Evolutionary conservation across 2,329 filamentous ascomycete genomes (phyloP).

Genomic region (Botrytis fabae): DNA sequence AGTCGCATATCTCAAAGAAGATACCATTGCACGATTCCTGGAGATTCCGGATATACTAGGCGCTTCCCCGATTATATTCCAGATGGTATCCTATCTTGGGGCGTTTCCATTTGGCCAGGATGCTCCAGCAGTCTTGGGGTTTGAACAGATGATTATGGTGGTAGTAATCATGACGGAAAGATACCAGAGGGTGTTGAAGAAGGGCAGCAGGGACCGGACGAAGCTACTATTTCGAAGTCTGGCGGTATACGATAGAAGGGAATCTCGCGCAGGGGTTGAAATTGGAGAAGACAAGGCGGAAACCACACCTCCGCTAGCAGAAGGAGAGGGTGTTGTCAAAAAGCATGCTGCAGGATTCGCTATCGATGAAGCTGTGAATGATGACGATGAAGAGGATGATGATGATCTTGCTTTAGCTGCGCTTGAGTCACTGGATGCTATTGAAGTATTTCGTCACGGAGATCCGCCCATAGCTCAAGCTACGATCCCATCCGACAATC

Average conservation of each 20-base stretch:
- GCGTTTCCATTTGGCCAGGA: slow-evolving; percentile 73
- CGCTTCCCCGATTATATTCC: slow-evolving; percentile 68
- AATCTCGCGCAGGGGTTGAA: slow-evolving; percentile 33
- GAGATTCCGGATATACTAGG: slow-evolving; percentile 70
- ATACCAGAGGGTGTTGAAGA: slow-evolving; percentile 62
- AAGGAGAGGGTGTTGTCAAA: slow-evolving; percentile 28
- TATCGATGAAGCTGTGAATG: slow-evolving; percentile 48
- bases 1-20: slow-evolving; percentile 67
- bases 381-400: slow-evolving; percentile 50
- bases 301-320: not conserved
- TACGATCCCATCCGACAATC: slow-evolving; percentile 72
- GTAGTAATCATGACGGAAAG: slow-evolving; percentile 71
- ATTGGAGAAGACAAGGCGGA: slow-evolving; percentile 3
- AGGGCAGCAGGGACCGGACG: slow-evolving; percentile 56
- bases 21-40: slow-evolving; percentile 69
- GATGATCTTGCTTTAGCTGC: slow-evolving; percentile 69
- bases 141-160: slow-evolving; percentile 70
- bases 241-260: slow-evolving; percentile 67
- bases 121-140: slow-evolving; percentile 67
- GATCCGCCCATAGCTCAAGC: slow-evolving; percentile 58
- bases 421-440: slow-evolving; percentile 65
- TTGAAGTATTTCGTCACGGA: slow-evolving; percentile 58
- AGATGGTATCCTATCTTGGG: slow-evolving; percentile 69
- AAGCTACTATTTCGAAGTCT: slow-evolving; percentile 70
- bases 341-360: slow-evolving; percentile 42